Base-by-base conservation (phyloP, 331 rosid species). In the Acacia pycnantha region DNA sequence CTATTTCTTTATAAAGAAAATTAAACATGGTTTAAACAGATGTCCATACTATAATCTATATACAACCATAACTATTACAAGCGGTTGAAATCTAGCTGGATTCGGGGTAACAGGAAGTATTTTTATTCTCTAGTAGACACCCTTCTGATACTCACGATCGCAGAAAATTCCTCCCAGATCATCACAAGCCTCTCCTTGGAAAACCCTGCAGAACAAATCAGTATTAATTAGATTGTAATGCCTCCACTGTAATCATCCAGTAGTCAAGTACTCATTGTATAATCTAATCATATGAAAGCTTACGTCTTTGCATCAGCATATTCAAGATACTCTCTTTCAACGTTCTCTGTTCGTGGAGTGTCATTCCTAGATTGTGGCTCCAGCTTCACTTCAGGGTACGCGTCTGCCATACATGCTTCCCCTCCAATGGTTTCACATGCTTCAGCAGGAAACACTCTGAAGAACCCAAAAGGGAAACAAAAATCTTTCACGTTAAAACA, bases 141-240 rank as follows among this genome's bases (percentile, higher is more conserved):
- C 93, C 66, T 33, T 89, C 88, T 91, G 97, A 86, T 89, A 94
- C 58, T 95, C 97, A 0, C 48, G 88, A 70, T 91, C 97, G 43
- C 98, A 95, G 89, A 95, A 93, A 46, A n/a, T 81, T 77, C 98
- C 98, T 81, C 98, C 98, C 74, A 93, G 95, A 88, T 95, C 97
- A 88, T 95, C 98, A 82, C 98, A 95, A 70, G 97, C 98, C 88
- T 94, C 98, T 47, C 85, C 91, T 21, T 48, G 88, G 80, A 95
- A 95, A 53, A 95, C 97, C 90, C 97, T 95, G 92, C 50, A 79
- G 77, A 43, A 35, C 16, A 78, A 2, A 74, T 26, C 40, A 14
- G 27, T 37, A 62, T 33, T 77, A 56, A 26, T 65, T 69, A n/a
- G 9, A 78, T 62, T 18, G 50, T 26, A 47, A 46, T 19, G 73